Evolutionary conservation across 2,329 filamentous ascomycete species (phyloP), one percentile per base, ranked within the genome.

Genomic region (Xenoacremonium recifei): DNA sequence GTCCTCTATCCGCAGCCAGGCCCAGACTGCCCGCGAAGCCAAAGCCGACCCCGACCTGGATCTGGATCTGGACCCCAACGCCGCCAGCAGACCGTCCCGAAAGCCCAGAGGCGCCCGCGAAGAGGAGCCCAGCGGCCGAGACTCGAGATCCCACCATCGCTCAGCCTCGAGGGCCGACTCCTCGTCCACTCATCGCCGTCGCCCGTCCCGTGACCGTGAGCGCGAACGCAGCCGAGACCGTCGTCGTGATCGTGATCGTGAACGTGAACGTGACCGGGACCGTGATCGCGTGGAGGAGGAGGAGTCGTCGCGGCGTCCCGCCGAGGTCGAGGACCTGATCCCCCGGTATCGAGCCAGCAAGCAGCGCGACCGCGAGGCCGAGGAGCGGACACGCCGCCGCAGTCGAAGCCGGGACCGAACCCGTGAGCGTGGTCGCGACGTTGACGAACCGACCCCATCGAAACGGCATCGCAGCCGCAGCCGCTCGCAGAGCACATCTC

Each of bases 381-480:
- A 61, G 35, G 57, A 62, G 34, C 59, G 61, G 42, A 48, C 58
- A 45, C 55, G 59, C 41, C 64, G 61, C 47, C 60, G 57, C 27
- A 64, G 63, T 47, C 63, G 61, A 41, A 63, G 60, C 39, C 60
- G 60, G 37, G 57, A 50, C 47, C 63, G 61, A 41, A 63, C 59
- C 39, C 60, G 60, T 37, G 57, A 50, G 23, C 61, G 61, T 40
- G 58, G 58, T 40, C 59, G 51, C 33, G 58, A 53, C 35, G 55
- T 44, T 21, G 58, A 59, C 41, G 70, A 69, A 4, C 63, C 68
- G 21, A 57, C 65, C 18, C 65, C 67, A 5, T 48, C 63, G 25
- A 74, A 73, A 51, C 63, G 71, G 37, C 61, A 64, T 35, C 64
- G 71, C 43, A 73, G 65, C 43, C 64, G 64, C 37, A 73, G 68